phyloP scores from a whole-genome alignment of 2,329 filamentous ascomycete genomes.

The Dothistroma pini region DNA sequence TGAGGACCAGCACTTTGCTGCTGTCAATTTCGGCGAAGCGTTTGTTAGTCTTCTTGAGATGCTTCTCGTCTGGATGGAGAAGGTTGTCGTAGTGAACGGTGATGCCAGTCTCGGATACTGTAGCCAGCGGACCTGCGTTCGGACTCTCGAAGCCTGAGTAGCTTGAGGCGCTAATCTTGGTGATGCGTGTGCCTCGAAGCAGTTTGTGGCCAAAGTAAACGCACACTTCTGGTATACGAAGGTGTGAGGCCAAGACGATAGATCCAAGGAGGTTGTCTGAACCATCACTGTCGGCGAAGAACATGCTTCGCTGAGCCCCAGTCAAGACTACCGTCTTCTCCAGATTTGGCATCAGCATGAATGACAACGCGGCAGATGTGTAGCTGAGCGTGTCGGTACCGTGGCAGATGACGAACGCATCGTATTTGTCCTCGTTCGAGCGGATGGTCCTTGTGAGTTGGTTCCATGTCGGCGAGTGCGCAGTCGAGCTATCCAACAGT shows the following conservation, averaged over 20 bases:
- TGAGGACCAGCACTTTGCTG: constrained; percentile 82
- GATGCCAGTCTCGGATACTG: constrained; percentile 59
- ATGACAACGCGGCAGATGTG: constrained; percentile 83
- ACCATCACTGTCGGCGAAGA: constrained; percentile 84
- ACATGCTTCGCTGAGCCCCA: constrained; percentile 68
- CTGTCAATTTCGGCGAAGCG: constrained; percentile 61
- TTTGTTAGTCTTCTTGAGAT: constrained; percentile 10
- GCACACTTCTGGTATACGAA: constrained; percentile 88
- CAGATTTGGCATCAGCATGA: constrained; percentile 79
- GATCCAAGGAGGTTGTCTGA: constrained; percentile 86
- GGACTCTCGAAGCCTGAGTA: constrained; percentile 86
- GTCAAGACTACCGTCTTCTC: constrained; percentile 90
- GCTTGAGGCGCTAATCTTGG: constrained; percentile 80
- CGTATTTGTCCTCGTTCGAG: constrained; percentile 82
- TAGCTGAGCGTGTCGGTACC: constrained; percentile 86
- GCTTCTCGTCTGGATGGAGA: constrained; percentile 58
- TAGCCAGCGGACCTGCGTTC: constrained; percentile 78
- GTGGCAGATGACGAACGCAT: constrained; percentile 87
- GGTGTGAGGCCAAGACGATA: constrained; percentile 85
- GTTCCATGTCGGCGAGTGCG: constrained; percentile 81
- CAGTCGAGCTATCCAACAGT: constrained; percentile 84
- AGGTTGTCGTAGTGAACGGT: constrained; percentile 33
- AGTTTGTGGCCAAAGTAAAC: constrained; percentile 91
- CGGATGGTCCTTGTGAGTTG: constrained; percentile 75
- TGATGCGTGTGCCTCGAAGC: constrained; percentile 82